A percentile compares a stretch with the other conserved stretches of the same genome.
Evolutionary conservation across 768 basidiomycete genomes (phyloP).

Genomic region (Megacollybia marginata): DNA sequence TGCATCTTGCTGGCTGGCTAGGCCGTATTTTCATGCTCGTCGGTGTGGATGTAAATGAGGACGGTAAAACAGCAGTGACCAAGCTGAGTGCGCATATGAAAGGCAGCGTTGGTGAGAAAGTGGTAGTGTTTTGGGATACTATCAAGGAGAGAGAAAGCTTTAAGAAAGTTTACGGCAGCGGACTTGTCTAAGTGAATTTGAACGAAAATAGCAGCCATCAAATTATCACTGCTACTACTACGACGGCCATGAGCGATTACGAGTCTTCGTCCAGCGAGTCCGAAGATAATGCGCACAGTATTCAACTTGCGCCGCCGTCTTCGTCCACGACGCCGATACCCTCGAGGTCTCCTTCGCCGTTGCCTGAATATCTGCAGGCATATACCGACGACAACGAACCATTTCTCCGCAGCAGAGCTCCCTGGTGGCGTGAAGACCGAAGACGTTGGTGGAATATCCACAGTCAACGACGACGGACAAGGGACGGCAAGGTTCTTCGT

Average conservation of each 20-base stretch:
- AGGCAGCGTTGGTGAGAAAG: conserved; percentile 34
- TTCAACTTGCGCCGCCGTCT: background rate
- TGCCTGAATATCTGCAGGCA: conserved; percentile 39
- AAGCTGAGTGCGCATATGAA: conserved; percentile 50
- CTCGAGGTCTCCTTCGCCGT: conserved; percentile 58
- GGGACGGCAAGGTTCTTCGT: conserved; percentile 40
- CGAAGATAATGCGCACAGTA: conserved; percentile 23
- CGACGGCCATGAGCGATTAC: conserved; percentile 14
- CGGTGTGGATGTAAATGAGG: conserved; percentile 43
- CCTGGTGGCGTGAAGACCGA: conserved; percentile 37
- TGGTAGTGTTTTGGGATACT: conserved; percentile 69
- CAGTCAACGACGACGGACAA: conserved; percentile 45
- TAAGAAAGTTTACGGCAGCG: conserved; percentile 52
- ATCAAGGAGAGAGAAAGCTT: conserved; percentile 63
- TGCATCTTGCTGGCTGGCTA: conserved; percentile 77
- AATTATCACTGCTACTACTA: background rate
- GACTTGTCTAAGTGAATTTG: conserved; percentile 28
- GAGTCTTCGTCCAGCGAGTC: conserved; percentile 40
- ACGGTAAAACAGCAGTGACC: conserved; percentile 40
- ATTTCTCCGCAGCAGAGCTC: conserved; percentile 27
- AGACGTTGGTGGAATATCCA: conserved; percentile 48
- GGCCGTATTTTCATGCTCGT: conserved; percentile 48
- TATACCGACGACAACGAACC: conserved; percentile 49
- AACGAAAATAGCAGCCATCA: background rate
- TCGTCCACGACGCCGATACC: conserved; percentile 42